These are phyloP conservation scores for Candida peoriensis DNA, from an alignment of 805 yeast genomes.

Conservation along the genomic window DNA sequence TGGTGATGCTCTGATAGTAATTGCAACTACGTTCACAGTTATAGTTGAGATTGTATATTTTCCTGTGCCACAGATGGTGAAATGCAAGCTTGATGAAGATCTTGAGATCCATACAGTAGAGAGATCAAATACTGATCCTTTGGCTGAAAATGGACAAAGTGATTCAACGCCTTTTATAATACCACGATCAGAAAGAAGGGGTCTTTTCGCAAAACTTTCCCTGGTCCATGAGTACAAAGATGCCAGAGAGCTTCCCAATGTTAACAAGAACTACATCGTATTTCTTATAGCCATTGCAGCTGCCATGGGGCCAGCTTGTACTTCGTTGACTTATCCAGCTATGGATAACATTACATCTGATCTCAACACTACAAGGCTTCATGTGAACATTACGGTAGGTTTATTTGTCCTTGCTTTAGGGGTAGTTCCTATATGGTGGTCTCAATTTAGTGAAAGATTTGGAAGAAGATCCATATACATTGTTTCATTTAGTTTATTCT, in stretches of 20 bases:
- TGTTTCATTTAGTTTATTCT: conserved; percentile 56
- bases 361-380: conserved; percentile 48
- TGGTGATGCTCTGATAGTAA: too few species aligned
- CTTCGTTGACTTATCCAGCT: conserved; percentile 77
- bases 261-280: conserved; percentile 47
- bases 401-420: conserved; percentile 70
- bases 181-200: conserved; percentile 34
- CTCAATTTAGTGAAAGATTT: conserved; percentile 63
- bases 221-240: conserved; percentile 65
- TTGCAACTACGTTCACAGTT: too few species aligned
- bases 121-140: too few species aligned
- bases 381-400: conserved; percentile 75
- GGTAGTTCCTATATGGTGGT: conserved; percentile 85
- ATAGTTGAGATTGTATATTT: too few species aligned
- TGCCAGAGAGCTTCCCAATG: conserved; percentile 54
- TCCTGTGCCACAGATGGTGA: too few species aligned
- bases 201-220: conserved; percentile 45
- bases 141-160: too few species aligned
- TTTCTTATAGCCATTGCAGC: conserved; percentile 67
- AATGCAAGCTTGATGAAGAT: too few species aligned
- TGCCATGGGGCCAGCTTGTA: conserved; percentile 82
- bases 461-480: conserved; percentile 76
- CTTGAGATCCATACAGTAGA: too few species aligned
- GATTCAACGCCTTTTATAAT: not conserved
- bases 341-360: conserved; percentile 50